These are phyloP conservation scores for Colletotrichum sp. DNA, from an alignment of 2,329 filamentous ascomycete genomes.

Conservation along the genomic window DNA sequence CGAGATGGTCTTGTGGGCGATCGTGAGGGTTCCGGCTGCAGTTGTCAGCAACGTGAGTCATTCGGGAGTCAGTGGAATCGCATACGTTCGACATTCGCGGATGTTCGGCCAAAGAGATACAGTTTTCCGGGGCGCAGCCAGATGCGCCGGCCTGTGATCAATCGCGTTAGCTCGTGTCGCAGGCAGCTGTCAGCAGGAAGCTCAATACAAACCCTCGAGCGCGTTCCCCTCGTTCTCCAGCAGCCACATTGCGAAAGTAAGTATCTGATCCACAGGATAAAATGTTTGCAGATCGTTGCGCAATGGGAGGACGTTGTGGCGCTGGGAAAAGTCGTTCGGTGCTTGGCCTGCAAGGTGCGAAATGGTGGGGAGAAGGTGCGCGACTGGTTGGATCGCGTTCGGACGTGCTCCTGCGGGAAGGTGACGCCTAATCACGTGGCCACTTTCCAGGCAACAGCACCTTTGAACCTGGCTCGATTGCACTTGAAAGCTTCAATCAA, in stretches of 20 bases:
- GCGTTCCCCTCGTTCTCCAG: conserved; percentile 62
- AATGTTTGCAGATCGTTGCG: background rate
- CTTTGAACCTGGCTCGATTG: background rate
- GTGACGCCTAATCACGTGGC: conserved; percentile 27
- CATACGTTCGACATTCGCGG: conserved; percentile 60
- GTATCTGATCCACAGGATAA: background rate
- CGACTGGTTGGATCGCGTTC: conserved; percentile 1
- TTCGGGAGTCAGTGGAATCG: background rate
- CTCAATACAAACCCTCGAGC: conserved; percentile 45
- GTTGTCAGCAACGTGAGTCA: background rate
- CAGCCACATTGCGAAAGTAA: conserved; percentile 63
- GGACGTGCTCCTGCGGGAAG: conserved; percentile 3
- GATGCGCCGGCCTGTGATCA: conserved; percentile 53
- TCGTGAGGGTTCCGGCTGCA: conserved; percentile 70
- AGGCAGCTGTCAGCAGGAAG: background rate
- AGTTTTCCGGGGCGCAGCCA: conserved; percentile 88
- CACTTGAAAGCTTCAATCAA: background rate
- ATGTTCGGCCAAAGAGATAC: conserved; percentile 85
- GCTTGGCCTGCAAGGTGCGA: background rate
- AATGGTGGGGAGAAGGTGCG: conserved; percentile 13
- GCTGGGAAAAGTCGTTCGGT: background rate
- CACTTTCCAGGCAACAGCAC: conserved; percentile 8
- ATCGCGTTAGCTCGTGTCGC: conserved; percentile 6
- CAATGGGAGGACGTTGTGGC: background rate
- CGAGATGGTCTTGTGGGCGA: conserved; percentile 84